Base-by-base conservation (phyloP, 768 basidiomycete species). In the Termitomyces sp. region DNA sequence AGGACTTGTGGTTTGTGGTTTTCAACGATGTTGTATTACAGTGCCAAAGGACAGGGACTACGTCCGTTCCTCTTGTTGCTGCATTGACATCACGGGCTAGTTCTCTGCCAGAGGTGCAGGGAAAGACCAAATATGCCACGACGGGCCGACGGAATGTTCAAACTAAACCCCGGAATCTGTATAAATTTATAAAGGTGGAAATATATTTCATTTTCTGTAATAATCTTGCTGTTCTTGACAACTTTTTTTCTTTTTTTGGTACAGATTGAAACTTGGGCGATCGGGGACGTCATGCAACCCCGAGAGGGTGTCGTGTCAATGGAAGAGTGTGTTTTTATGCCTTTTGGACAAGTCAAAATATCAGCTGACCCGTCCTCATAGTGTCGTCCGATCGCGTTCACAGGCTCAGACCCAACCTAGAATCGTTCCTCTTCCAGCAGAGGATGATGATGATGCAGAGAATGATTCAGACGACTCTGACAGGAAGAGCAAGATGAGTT, bases 11-110 rank as follows among this genome's bases (percentile, higher is more conserved):
- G 97, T 81, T 96, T 58, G 92, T 99, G 2, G 86, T 89, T 15
- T 98, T 99, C 79, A 96, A 95, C 59, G 97, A 99, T 69, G 96
- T 99, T 50, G 89, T 94, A 6, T 75, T 99, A 40, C 84, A 94
- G 50, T 98, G 96, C 72, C 92, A 95, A 68, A 83, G 92, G 57
- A 91, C 89, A 2, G 96, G 97, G 11, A 89, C 89, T 7, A 99
- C 97, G 0, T 90, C 89, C 8, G 71, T 94, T 52, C 92, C 92
- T 2, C 72, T 94, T 62, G 89, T 87, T 9, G 80, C 89, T 9
- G 80, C 83, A 5, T 82, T 86, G 24, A 87, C 82, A 65, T 85
- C 86, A 33, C 78, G 92, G 58, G 84, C 90, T 12, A 91, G 82
- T 69, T 93, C 91, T 7, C 66, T 92, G 59, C 91, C 92, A n/a